Percentiles rank a stretch among this genome's conserved stretches.
Conservation (phyloP, 2,329 filamentous ascomycete genomes). For the Didymellaceae sp. region DNA sequence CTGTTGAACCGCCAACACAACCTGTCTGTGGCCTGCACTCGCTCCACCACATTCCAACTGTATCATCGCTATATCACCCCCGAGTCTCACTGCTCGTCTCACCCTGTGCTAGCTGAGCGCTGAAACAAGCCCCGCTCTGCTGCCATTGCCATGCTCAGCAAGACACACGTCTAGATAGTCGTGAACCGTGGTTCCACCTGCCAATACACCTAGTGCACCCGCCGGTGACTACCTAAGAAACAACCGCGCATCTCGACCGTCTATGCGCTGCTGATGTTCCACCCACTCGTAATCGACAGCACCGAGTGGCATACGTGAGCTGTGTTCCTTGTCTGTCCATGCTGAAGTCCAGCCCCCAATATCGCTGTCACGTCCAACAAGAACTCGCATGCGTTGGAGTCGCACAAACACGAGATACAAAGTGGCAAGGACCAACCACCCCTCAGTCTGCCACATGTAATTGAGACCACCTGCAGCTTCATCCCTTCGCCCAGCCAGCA, state of each 20-base stretch:
- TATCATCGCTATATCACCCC: constrained; percentile 1
- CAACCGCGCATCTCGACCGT: background rate
- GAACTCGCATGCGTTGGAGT: background rate
- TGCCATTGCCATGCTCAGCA: constrained; percentile 1
- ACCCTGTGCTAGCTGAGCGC: background rate
- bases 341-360: background rate
- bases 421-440: background rate
- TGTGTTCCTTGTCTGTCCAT: background rate
- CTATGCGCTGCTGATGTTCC: background rate
- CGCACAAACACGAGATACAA: background rate
- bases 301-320: background rate
- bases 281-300: background rate
- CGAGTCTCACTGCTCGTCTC: background rate
- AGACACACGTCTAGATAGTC: constrained; percentile 1
- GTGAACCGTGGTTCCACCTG: constrained; percentile 5
- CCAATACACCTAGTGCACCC: constrained; percentile 13
- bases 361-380: background rate
- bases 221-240: constrained; percentile 10
- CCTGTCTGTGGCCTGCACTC: constrained; percentile 6
- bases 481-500: background rate
- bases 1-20: background rate
- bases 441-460: background rate
- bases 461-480: background rate
- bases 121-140: background rate
- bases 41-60: background rate